Evolutionary conservation across 805 yeast species (phyloP), one percentile per base, ranked within the genome.

Genomic region (Candida wancherniae): DNA sequence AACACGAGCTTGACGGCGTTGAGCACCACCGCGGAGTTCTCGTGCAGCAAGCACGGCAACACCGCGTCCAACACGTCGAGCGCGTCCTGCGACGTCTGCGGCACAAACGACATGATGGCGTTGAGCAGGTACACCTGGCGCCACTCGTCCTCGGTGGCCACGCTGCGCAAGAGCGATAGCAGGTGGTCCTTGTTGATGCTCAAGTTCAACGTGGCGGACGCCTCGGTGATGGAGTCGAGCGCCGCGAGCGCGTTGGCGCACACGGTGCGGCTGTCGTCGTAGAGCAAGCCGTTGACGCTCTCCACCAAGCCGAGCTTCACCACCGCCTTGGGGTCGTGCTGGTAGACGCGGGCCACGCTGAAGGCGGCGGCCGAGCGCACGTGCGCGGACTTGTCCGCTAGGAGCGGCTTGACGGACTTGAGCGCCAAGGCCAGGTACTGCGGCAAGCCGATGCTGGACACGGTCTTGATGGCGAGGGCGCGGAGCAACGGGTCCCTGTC

Each of bases 11-110:
- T 78, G 32, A 84, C 63, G 0, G 94, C 69, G 45, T 84, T 87
- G 36, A 87, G 54, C 0, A 83, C 90, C 8, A 88, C 92, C 0
- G 92, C 71, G 0, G 94, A 66, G 55, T 84, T 87, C 11, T 78
- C 80, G 51, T 84, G 94, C 48, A 78, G 94, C 15, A 90, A 58
- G 23, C 79, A 74, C 0, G 95, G 87, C 5, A 81, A 53, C 3
- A 75, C 63, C 9, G 69, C 60, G 22, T 82, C 90, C 15, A 85
- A 75, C 46, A 88, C 49, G 4, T 65, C 63, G 24, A 73, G 57
- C 0, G 95, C 86, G 22, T 82, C 90, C 2, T 63, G 64, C n/a
- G 75, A 61, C 0, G 70, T 62, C 40, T 78, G 75, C 2, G 97
- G 97, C 1, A 80, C 80, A 52, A 69, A 84, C 6, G 74, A 58